These are phyloP conservation scores for Desmodesmus armatus DNA, from an alignment of 139 green algal species.

Conservation along the genomic window DNA sequence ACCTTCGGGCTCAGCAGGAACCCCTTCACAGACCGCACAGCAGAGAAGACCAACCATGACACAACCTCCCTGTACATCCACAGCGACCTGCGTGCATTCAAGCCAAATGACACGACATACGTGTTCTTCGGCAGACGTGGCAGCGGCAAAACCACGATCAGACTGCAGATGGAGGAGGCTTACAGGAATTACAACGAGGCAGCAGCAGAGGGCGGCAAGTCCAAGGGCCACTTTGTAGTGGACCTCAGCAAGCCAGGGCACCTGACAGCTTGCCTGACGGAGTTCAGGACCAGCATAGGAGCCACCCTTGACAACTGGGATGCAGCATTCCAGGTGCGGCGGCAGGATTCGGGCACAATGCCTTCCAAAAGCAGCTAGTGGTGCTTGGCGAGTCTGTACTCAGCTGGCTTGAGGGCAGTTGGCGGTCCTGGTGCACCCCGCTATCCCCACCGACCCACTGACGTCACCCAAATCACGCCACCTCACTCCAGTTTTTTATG, in stretches of 20 bases:
- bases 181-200: slow-evolving; percentile 75
- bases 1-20: slow-evolving; percentile 78
- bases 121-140: slow-evolving; percentile 76
- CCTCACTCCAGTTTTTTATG: no score
- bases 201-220: slow-evolving; percentile 47
- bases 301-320: slow-evolving; percentile 87
- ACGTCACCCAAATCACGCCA: no score
- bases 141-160: slow-evolving; percentile 91
- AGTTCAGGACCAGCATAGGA: slow-evolving; percentile 76
- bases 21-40: slow-evolving; percentile 87
- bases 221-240: slow-evolving; percentile 83
- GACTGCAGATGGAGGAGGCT: slow-evolving; percentile 78
- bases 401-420: no score
- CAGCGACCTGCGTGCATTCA: slow-evolving; percentile 82
- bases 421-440: no score
- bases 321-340: slow-evolving; percentile 69
- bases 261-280: slow-evolving; percentile 84
- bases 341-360: no score
- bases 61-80: slow-evolving; percentile 77
- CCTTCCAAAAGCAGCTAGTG: background rate
- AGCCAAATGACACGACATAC: slow-evolving; percentile 88
- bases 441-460: no score
- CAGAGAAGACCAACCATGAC: slow-evolving; percentile 85
- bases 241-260: slow-evolving; percentile 80
- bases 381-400: no score